Percentiles rank a stretch among this genome's conserved stretches.
These are phyloP conservation scores for Lactuca saligna DNA, from an alignment of 129 eudicot genomes.

Conservation along the genomic window DNA sequence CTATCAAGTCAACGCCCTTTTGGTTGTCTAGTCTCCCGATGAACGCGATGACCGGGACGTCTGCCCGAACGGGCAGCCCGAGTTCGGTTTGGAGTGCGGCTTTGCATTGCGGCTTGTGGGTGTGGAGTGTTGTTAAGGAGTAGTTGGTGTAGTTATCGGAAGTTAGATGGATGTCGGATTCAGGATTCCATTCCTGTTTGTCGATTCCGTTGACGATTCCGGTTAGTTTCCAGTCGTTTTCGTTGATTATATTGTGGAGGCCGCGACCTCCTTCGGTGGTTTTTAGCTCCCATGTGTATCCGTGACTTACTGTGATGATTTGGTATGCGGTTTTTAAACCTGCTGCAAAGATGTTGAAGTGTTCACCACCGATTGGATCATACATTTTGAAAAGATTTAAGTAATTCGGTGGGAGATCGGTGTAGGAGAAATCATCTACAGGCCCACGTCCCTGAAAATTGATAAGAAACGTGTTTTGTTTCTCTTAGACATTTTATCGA, in stretches of 20 bases:
- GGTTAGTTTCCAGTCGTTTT: constrained; percentile 82
- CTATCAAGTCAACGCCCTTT: constrained; percentile 90
- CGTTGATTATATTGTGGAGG: constrained; percentile 70
- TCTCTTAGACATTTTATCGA: background rate
- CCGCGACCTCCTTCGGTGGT: constrained; percentile 95
- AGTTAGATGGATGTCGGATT: constrained; percentile 56
- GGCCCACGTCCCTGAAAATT: constrained; percentile 92
- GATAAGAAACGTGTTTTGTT: background rate
- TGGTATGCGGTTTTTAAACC: constrained; percentile 91
- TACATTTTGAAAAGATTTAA: constrained; percentile 66
- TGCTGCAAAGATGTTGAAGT: constrained; percentile 91
- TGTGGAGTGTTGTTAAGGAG: constrained; percentile 59
- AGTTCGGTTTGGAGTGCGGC: constrained; percentile 84
- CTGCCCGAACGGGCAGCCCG: constrained; percentile 66
- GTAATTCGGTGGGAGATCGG: constrained; percentile 85
- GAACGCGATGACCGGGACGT: constrained; percentile 79
- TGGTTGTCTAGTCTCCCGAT: constrained; percentile 89
- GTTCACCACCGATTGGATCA: constrained; percentile 94
- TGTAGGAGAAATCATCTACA: constrained; percentile 65
- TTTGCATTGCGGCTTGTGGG: constrained; percentile 85
- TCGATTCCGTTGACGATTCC: constrained; percentile 94
- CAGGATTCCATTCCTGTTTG: constrained; percentile 85
- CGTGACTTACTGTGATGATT: constrained; percentile 84
- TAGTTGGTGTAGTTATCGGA: constrained; percentile 86
- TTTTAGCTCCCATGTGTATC: constrained; percentile 93